Conservation (phyloP, 1,284 basidiomycete species). For the Sporisorium reilianum region DNA sequence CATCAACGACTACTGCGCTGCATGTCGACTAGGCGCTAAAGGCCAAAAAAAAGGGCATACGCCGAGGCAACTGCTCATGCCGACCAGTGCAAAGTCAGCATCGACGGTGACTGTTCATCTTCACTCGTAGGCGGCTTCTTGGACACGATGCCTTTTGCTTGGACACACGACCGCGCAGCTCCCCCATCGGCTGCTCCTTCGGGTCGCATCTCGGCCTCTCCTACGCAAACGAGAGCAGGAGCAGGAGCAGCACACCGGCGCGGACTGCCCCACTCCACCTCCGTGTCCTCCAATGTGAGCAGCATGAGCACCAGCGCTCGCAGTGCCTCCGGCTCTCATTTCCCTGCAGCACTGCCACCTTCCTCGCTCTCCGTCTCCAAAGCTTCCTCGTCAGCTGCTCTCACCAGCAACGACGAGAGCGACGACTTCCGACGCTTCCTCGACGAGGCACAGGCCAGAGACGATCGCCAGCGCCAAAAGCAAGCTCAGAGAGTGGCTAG, state of each 20-base stretch:
- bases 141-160: slow-evolving; percentile 26
- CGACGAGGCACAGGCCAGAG: slow-evolving; percentile 29
- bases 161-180: slow-evolving; percentile 24
- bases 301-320: slow-evolving; percentile 19
- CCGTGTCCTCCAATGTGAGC: slow-evolving; percentile 37
- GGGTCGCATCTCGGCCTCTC: slow-evolving; percentile 34
- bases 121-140: neutral
- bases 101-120: neutral
- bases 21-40: neutral
- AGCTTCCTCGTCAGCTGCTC: slow-evolving; percentile 28
- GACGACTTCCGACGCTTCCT: slow-evolving; percentile 40
- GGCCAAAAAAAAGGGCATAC: neutral
- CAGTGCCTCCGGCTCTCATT: slow-evolving; percentile 18
- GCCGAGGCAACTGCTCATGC: neutral
- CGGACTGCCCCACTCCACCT: slow-evolving; percentile 25
- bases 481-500: slow-evolving; percentile 1
- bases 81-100: neutral
- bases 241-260: slow-evolving; percentile 17
- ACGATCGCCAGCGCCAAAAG: slow-evolving; percentile 13
- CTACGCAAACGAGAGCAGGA: slow-evolving; percentile 11
- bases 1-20: neutral
- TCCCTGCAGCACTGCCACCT: neutral
- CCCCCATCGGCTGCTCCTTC: slow-evolving; percentile 31
- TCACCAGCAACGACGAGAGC: slow-evolving; percentile 31
- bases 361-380: slow-evolving; percentile 27